Percentiles rank a stretch among this genome's conserved stretches.
Evolutionary conservation across 306 rosid species (phyloP).

Genomic region (Prunus kanzakura): DNA sequence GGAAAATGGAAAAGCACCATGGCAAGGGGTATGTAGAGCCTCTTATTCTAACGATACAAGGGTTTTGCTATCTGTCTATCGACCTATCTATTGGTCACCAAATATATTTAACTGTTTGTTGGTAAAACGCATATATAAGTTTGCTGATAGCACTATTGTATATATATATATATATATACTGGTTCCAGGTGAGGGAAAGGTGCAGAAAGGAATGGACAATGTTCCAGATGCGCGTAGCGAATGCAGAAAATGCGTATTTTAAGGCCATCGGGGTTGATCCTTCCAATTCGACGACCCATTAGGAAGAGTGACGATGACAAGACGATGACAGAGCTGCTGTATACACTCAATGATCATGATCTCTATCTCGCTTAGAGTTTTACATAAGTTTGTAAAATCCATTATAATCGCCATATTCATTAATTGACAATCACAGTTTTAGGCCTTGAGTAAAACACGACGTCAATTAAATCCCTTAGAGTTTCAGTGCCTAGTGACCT

Average conservation of each 20-base stretch:
- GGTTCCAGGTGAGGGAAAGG: constrained; percentile 86
- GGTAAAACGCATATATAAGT: background rate
- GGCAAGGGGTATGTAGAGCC: constrained; percentile 73
- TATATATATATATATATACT: background rate
- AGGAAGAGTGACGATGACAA: constrained; percentile 5
- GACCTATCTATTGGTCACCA: too few relatives aligned
- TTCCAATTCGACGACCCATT: constrained; percentile 46
- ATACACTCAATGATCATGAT: constrained; percentile 17
- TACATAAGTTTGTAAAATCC: constrained; percentile 13
- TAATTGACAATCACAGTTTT: constrained; percentile 15
- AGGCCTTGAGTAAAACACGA: constrained; percentile 15
- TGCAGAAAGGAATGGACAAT: constrained; percentile 96
- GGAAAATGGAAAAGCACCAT: constrained; percentile 63
- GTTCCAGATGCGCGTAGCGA: constrained; percentile 75
- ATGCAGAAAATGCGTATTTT: constrained; percentile 72
- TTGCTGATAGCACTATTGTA: constrained; percentile 17
- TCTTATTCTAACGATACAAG: background rate
- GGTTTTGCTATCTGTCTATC: background rate
- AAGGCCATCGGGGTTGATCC: constrained; percentile 50
- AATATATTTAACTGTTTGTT: too few relatives aligned
- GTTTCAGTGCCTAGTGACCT: constrained; percentile 9
- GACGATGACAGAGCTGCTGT: constrained; percentile 9
- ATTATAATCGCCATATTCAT: constrained; percentile 21
- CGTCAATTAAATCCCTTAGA: constrained; percentile 16
- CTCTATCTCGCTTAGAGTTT: constrained; percentile 25